Evolutionary conservation across 768 basidiomycete genomes (phyloP).

Genomic region (Lactifluus subvellereus): DNA sequence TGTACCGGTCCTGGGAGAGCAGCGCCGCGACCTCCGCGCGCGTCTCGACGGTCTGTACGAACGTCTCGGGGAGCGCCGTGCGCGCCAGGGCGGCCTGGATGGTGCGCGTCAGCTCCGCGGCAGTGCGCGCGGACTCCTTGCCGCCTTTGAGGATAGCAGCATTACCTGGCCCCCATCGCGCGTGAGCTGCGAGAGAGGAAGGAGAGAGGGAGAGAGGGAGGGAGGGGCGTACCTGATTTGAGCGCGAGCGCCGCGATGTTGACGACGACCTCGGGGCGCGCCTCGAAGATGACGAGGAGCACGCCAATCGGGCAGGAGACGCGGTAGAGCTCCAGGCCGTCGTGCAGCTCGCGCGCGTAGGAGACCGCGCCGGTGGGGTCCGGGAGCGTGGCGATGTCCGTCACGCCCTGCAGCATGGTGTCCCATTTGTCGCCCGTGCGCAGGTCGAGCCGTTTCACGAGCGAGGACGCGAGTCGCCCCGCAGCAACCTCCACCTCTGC

Average conservation of each 20-base stretch:
- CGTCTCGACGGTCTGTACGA: conserved; percentile 89
- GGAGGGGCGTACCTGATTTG: conserved; percentile 67
- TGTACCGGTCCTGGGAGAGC: conserved; percentile 82
- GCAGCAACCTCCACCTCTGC: conserved; percentile 57
- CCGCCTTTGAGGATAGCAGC: conserved; percentile 97
- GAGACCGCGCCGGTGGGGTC: conserved; percentile 84
- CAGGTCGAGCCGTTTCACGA: conserved; percentile 84
- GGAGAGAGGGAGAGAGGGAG: background rate
- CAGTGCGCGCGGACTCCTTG: conserved; percentile 85
- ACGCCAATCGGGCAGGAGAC: conserved; percentile 97
- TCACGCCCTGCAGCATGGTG: conserved; percentile 84
- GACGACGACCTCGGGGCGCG: conserved; percentile 94
- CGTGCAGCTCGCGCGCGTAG: conserved; percentile 88
- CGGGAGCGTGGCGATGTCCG: conserved; percentile 78
- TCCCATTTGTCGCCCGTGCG: conserved; percentile 83
- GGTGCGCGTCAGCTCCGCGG: conserved; percentile 66
- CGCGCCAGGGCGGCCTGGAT: conserved; percentile 72
- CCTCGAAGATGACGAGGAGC: conserved; percentile 93
- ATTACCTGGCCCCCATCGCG: conserved; percentile 57
- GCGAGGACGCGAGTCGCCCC: conserved; percentile 75
- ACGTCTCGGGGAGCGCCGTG: conserved; percentile 68
- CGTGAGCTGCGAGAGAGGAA: background rate
- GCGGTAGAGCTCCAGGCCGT: conserved; percentile 81
- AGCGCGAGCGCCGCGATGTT: conserved; percentile 95
- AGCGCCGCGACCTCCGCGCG: conserved; percentile 86